Evolutionary conservation across 2,329 filamentous ascomycete genomes (phyloP).

Genomic region (Penicillium sp.): DNA sequence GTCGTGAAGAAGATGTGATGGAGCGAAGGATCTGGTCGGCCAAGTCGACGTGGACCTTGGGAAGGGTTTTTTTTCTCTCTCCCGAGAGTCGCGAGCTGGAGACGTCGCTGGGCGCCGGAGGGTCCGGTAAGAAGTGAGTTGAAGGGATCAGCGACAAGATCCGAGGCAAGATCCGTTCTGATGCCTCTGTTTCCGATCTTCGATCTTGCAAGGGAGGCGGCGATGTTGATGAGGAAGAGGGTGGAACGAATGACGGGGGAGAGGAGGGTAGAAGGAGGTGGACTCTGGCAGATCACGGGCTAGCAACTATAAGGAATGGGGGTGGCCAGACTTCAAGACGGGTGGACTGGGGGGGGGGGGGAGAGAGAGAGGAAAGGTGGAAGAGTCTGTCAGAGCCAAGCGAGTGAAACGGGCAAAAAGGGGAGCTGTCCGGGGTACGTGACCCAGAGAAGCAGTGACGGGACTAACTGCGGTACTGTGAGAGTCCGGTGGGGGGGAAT

Average conservation of each 20-base stretch:
- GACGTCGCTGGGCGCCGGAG: not conserved
- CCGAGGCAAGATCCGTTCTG: not conserved
- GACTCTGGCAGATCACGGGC: too few species aligned
- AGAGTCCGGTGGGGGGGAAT: too few species aligned
- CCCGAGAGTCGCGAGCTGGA: not conserved
- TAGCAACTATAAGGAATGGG: not conserved
- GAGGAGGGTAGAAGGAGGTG: not conserved
- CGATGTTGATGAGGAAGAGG: not conserved
- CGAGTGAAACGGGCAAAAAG: not conserved
- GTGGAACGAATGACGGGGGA: constrained; percentile 7
- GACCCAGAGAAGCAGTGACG: not conserved
- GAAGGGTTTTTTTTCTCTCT: not conserved
- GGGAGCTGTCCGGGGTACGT: constrained; percentile 6
- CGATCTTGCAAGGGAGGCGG: not conserved
- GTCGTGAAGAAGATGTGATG: not conserved
- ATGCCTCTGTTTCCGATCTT: not conserved
- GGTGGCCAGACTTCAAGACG: too few species aligned
- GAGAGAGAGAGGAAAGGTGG: not conserved
- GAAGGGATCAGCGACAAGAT: not conserved
- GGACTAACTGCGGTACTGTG: not conserved
- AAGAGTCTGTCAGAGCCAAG: not conserved
- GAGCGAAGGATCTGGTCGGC: too few species aligned
- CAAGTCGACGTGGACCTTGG: not conserved
- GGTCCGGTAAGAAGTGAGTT: not conserved
- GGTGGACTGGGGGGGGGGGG: not conserved